Conservation (phyloP, 331 rosid species). For the Malus hybrid region DNA sequence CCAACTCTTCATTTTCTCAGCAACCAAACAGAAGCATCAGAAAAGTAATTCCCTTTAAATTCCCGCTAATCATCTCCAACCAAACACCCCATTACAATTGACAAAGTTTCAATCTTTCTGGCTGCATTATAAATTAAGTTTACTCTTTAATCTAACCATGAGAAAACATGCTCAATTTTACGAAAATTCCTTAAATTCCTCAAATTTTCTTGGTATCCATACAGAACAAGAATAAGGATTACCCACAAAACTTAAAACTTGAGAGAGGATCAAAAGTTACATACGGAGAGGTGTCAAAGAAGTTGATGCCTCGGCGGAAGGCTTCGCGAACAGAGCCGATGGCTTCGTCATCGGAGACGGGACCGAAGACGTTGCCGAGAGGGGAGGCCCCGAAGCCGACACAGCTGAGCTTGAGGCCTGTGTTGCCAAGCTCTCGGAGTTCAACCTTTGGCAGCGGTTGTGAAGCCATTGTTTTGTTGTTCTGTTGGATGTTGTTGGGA, state of each 20-base stretch:
- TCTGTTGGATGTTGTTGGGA: not conserved
- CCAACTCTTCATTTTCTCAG: not conserved
- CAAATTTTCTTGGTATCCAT: not conserved
- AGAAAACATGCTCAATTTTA: not conserved
- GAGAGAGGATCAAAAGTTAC: not conserved
- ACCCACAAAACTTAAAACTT: not conserved
- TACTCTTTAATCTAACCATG: not conserved
- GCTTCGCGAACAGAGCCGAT: conserved; percentile 69
- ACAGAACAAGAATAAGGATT: not conserved
- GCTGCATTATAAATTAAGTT: too few relatives aligned
- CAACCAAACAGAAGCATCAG: conserved; percentile 1
- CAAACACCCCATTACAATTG: too few relatives aligned
- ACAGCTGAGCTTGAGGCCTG: conserved; percentile 71
- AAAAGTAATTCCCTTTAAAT: not conserved
- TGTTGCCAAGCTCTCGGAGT: conserved; percentile 62
- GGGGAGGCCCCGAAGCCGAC: conserved; percentile 95
- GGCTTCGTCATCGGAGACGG: conserved; percentile 64
- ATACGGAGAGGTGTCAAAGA: conserved; percentile 93
- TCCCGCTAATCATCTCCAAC: not conserved
- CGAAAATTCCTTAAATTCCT: not conserved
- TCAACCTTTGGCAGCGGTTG: conserved; percentile 31
- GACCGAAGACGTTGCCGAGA: conserved; percentile 82
- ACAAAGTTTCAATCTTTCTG: not conserved
- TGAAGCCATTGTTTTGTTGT: conserved; percentile 23
- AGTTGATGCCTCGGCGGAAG: conserved; percentile 73